Base-by-base conservation (phyloP, 225 moss, liverwort and hornwort genomes). In the Sphagnum tenellum region DNA sequence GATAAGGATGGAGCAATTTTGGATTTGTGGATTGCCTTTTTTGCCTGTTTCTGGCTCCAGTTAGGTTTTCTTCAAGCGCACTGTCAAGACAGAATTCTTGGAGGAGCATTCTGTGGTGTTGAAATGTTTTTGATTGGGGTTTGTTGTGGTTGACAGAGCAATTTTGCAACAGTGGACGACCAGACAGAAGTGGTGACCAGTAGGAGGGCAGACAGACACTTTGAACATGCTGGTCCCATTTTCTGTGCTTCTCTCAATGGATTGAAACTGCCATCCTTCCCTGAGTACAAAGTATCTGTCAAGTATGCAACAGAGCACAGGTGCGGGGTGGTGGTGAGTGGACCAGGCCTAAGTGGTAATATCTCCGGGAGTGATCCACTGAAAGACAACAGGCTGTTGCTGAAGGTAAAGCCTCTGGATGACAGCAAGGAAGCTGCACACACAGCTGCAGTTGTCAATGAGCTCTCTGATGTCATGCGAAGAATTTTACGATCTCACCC, bases 281-380 rank as follows among this genome's bases (percentile, higher is more conserved):
- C 94, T 10, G 70, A 82, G 71, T 90, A 86, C 79, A 84, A 86
- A 75, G 90, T 94, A 66, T 87, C 90, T 73, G 94, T 94, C 77
- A 90, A 93, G 66, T 98, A 98, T 77, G 98, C 98, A 50, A 98
- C 98, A 48, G 98, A 98, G 74, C 98, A 93, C 76, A 80, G 93
- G 70, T 98, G 98, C 81, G 98, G 98, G 64, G 98, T 98, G 55
- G 98, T 98, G 8, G 87, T 98, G 55, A 98, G 92, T 57, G 98
- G 98, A 57, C 79, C 89, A 53, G 89, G 89, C 47, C 71, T 98
- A 53, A 83, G 87, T 70, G 98, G 93, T 60, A 98, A 90, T 74
- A 91, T 98, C 73, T 85, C 90, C 6, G 98, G 93, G 49, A 90
- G 89, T 54, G 90, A 98, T 65, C 93, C 98, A 4, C 76, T 98